Base-by-base conservation (phyloP, 169 alveolate genomes). In the Cryptosporidium viatorum region DNA sequence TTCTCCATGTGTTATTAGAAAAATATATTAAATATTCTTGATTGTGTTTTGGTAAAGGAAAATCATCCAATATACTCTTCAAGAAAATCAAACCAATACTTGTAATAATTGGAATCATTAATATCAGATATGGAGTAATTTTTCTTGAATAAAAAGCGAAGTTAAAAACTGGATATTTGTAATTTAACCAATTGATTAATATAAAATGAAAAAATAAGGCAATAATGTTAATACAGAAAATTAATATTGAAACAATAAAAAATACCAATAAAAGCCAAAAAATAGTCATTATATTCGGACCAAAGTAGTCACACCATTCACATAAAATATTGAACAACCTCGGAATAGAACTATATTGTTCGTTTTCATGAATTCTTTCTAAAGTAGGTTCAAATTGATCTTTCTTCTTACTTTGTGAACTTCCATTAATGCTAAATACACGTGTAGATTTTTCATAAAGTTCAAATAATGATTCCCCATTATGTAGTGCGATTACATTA, bases 281-380 rank as follows among this genome's bases (percentile, higher is more conserved):
- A 37, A 45, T 37, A 5, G 75, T 80, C 89, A 80, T 62, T 18
- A 65, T 62, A 21, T 59, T 80, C 1, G 89, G 89, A 48, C 89
- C 89, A 59, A 80, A 80, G 35, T 80, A 80, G 59, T 80, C 89
- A 23, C 89, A 80, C 89, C 89, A 80, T 21, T 80, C 75, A 26
- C 89, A 80, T 26, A 80, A 37, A 45, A 80, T 80, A 67, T 80
- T 80, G 26, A 80, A 80, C 31, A 80, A 67, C 12, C 69, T 65
- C 5, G 89, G 89, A 60, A 65, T 65, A 14, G 86, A 73, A 73
- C 86, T 73, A 21, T 55, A 73, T 31, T 55, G 86, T 12, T 73
- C 70, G 23, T 33, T 59, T 55, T 73, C 86, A 35, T 73, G 45
- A 33, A 73, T 62, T 73, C 70, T 55, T 39, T 35, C 62, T 6